These are phyloP conservation scores for Cornus controversa DNA, from an alignment of 148 eudicot genomes.

Conservation along the genomic window DNA sequence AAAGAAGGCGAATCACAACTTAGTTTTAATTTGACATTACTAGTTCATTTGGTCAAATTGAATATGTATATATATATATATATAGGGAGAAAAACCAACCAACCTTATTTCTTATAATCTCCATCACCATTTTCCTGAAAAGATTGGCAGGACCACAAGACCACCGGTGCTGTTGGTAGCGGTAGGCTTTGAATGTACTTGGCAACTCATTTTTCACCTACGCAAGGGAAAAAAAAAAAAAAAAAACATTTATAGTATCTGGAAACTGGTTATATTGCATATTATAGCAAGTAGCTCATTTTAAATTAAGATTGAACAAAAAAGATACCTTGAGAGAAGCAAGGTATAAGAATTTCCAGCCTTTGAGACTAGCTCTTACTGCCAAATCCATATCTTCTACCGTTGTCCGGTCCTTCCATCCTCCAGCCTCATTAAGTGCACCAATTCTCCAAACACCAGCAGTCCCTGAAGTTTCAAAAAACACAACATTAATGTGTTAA, in stretches of 20 bases:
- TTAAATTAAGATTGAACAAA: no score
- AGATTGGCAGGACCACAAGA: conserved; percentile 69
- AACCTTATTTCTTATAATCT: conserved; percentile 48
- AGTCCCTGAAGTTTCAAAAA: conserved; percentile 21
- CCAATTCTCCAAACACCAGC: conserved; percentile 48
- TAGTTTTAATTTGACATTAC: no score
- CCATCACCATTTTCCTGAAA: conserved; percentile 53
- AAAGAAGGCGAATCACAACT: not conserved
- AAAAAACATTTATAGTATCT: no score
- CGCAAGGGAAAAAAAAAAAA: not conserved
- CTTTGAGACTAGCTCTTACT: conserved; percentile 34
- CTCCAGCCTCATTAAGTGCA: conserved; percentile 42
- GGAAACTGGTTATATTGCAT: no score
- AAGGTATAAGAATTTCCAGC: conserved; percentile 44
- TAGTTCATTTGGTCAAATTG: not conserved
- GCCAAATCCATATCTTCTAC: conserved; percentile 48
- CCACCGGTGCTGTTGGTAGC: conserved; percentile 62
- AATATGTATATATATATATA: not conserved
- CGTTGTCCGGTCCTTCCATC: conserved; percentile 47
- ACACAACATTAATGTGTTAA: no score
- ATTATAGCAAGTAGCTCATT: no score
- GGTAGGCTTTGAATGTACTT: conserved; percentile 53
- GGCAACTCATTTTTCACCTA: conserved; percentile 63
- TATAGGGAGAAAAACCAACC: not conserved
- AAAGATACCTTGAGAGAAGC: conserved; percentile 20